These are phyloP conservation scores for Fraxinus anomala DNA, from an alignment of 257 asterid genomes.

Conservation along the genomic window DNA sequence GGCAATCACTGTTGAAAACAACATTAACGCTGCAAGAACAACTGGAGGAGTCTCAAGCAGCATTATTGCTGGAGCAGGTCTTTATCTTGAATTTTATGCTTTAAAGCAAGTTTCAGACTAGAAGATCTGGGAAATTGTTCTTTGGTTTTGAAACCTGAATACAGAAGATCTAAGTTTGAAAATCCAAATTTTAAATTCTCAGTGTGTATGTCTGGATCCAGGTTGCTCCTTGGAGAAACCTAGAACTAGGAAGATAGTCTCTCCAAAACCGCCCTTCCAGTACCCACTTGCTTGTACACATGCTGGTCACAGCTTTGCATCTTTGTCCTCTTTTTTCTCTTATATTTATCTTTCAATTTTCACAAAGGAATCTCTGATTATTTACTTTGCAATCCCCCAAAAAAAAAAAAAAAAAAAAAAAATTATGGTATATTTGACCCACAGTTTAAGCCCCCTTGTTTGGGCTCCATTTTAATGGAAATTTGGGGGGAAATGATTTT, in stretches of 20 bases:
- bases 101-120: background rate
- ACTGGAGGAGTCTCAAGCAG: conserved; percentile 85
- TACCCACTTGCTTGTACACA: no score
- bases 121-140: background rate
- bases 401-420: no score
- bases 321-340: no score
- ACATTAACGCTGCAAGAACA: conserved; percentile 81
- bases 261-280: no score
- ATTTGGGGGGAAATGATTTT: no score
- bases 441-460: no score
- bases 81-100: conserved; percentile 22
- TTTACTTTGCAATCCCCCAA: no score
- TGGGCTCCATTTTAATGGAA: no score
- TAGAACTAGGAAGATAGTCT: background rate
- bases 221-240: background rate
- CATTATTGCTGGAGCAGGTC: conserved; percentile 93
- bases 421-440: background rate
- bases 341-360: no score
- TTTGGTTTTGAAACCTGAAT: background rate
- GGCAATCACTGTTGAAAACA: conserved; percentile 69
- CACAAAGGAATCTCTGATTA: no score
- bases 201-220: background rate
- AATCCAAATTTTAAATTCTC: background rate
- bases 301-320: no score
- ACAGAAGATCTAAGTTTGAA: background rate